A percentile compares a stretch with the other conserved stretches of the same genome.
These are phyloP conservation scores for Pseudisothecium myosuroides DNA, from an alignment of 225 moss, liverwort and hornwort genomes.

Conservation along the genomic window DNA sequence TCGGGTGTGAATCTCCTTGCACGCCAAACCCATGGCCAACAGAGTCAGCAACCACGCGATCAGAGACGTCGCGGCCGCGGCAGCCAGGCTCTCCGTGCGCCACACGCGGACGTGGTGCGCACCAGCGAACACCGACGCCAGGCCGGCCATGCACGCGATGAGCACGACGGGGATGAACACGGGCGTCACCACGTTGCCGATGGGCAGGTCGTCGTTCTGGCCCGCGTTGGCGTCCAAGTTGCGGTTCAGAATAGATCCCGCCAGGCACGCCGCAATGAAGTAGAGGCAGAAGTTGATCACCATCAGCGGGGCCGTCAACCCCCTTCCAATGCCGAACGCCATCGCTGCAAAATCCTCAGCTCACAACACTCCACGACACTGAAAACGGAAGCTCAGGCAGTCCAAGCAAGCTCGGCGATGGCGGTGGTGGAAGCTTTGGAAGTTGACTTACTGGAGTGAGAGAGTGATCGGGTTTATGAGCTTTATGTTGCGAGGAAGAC, in stretches of 20 bases:
- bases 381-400: neutral
- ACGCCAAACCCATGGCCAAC: constrained; percentile 12
- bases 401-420: neutral
- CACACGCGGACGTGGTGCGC: neutral
- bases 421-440: neutral
- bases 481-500: neutral
- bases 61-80: neutral
- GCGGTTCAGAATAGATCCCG: constrained; percentile 19
- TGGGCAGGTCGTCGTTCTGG: neutral
- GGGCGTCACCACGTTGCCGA: neutral
- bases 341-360: neutral
- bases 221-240: constrained; percentile 1
- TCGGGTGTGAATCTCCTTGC: constrained; percentile 21
- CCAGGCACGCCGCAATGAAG: constrained; percentile 11
- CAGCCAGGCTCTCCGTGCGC: neutral
- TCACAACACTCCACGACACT: neutral
- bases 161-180: neutral
- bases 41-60: neutral
- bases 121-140: neutral
- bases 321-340: constrained; percentile 18
- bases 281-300: constrained; percentile 12
- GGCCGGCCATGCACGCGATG: neutral
- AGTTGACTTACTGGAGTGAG: neutral
- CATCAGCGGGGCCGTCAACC: constrained; percentile 3
- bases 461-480: neutral